Evolutionary conservation across 1,139 yeast genomes (phyloP), one percentile per base, ranked within the genome.

Genomic region (Pichia sp.): DNA sequence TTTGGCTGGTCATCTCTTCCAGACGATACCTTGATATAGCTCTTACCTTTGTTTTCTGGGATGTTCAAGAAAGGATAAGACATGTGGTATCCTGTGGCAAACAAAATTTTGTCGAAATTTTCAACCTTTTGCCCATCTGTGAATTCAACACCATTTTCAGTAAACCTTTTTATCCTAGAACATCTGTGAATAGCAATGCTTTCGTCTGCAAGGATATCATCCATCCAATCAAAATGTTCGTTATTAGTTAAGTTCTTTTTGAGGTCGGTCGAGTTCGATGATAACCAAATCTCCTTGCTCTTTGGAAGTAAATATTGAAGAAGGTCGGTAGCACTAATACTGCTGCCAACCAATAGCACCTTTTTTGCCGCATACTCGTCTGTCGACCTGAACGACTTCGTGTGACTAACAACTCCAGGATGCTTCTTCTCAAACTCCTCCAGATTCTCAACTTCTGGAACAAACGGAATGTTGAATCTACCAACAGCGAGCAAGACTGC

Each of bases 311-410:
- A 64, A 57, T 81, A 79, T 60, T 81, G 84, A 16, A 79, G 65
- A 8, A 80, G 63, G 62, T 81, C 82, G 36, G 78, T 70, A 2
- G 84, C 78, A 63, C 80, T 75, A 43, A 80, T 69, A 51, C 80
- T 73, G 1, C 79, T 77, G 4, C 85, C 85, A 42, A 80, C 74
- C 36, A 80, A 69, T 51, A 81, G 65, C 2, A 79, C 79, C 32
- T 74, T 75, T 61, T 78, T 72, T 54, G 69, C 72, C 29, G 63
- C 65, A 3, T 76, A 65, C 0, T 64, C 65, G 0, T 51, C 36
- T 6, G 67, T 59, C 11, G 70, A 72, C 4, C 82, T 80, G 70
- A 69, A 58, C 71, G 76, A 16, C 79, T 70, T 73, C 10, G 81
- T 75, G 44, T 77, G 68, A 1, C 72, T 63, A 49, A 78, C 70